Base-by-base conservation (phyloP, 768 basidiomycete genomes). In the Suillus tomentosus region DNA sequence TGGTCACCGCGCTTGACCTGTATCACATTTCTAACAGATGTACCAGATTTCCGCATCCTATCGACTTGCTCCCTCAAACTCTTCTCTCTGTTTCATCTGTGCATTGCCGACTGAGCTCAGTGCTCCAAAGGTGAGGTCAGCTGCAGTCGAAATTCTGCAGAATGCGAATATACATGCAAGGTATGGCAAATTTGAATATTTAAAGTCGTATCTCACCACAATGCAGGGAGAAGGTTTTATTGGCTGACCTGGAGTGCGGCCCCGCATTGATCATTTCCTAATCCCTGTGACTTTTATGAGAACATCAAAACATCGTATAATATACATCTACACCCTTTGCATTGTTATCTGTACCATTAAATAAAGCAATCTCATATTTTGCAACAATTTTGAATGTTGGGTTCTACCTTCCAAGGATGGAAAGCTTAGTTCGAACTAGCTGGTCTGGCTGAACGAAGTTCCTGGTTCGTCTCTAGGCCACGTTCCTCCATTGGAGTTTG, bases 21-120 rank as follows among this genome's bases (percentile, higher is more conserved):
- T 42, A 27, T 60, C 66, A 39, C 58, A 60, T 43, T 39, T 63
- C 55, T 65, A 59, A 64, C 63, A 27, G 59, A 55, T 43, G n/a
- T 56, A 56, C 6, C 69, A 91, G 89, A 78, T 90, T 59, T 73
- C 82, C 42, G 86, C 87, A 6, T 85, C 87, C 1, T 90, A 91
- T 70, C 82, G 81, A 15, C 79, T 91, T 53, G 80, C 84, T 11
- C 87, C 88, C 11, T 85, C 88, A 17, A 82, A 80, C 73, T 84
- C 85, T 54, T 81, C 85, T 2, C 71, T 85, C 45, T 88, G 88
- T 69, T 75, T 90, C 45, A 79, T 90, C 24, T 86, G 83, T 69
- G 85, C 82, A 17, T 72, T 84, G 14, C 80, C 83, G 11, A 77
- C 82, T 19, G 79, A 80, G 37, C 70, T 78, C 27, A 78, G 80